Conservation (phyloP, 805 yeast species). For the Starmerella lactis-condensi region DNA sequence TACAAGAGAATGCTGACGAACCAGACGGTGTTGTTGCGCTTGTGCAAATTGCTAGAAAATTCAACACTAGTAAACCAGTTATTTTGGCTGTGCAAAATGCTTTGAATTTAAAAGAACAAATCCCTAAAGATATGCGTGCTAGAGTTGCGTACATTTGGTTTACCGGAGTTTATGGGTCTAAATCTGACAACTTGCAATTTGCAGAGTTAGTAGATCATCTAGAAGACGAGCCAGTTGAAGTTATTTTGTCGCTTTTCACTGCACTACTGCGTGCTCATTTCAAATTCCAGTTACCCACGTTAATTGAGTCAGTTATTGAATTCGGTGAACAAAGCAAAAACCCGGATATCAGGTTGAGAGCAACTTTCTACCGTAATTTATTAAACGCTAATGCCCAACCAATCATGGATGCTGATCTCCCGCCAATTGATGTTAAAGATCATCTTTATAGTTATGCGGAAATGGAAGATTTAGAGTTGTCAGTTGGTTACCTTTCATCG, state of each 20-base stretch:
- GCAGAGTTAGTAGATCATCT: constrained; percentile 31
- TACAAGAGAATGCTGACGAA: constrained; percentile 41
- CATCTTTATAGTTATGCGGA: constrained; percentile 51
- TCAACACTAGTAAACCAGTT: constrained; percentile 37
- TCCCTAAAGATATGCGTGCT: constrained; percentile 41
- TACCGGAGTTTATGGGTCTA: constrained; percentile 44
- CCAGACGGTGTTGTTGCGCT: constrained; percentile 65
- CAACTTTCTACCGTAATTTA: constrained; percentile 69
- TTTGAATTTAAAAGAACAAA: constrained; percentile 1
- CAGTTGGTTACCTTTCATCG: constrained; percentile 66
- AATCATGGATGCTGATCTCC: too few species aligned
- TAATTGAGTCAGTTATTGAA: constrained; percentile 42
- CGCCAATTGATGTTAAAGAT: constrained; percentile 45
- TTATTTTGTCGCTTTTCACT: constrained; percentile 55
- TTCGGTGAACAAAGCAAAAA: constrained; percentile 55
- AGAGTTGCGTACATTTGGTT: constrained; percentile 70
- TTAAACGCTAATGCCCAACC: constrained; percentile 34
- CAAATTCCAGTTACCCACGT: constrained; percentile 34
- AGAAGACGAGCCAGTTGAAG: constrained; percentile 48
- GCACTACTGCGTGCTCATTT: constrained; percentile 55
- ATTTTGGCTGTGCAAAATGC: constrained; percentile 1
- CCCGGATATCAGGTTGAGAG: constrained; percentile 77
- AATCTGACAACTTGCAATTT: constrained; percentile 30
- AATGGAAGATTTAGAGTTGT: constrained; percentile 64
- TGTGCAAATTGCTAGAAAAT: constrained; percentile 57